These are phyloP conservation scores for Botryotinia convoluta DNA, from an alignment of 2,329 filamentous ascomycete species.

Conservation along the genomic window DNA sequence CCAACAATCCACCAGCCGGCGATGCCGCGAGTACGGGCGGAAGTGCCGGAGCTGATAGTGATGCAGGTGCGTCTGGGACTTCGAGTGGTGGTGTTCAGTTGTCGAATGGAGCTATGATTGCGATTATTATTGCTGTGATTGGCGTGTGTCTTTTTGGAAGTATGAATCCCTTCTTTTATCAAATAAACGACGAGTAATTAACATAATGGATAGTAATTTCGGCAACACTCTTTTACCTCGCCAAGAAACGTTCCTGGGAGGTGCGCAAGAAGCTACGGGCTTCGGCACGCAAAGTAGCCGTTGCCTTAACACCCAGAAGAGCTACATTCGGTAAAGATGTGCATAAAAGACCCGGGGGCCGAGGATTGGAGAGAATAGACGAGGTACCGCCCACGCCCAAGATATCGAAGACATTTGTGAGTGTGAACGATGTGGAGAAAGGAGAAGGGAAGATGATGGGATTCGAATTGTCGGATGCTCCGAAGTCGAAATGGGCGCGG, in stretches of 20 bases:
- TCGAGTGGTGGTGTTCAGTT: constrained; percentile 59
- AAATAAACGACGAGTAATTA: neutral
- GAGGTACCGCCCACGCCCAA: constrained; percentile 60
- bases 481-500: constrained; percentile 36
- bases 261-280: constrained; percentile 68
- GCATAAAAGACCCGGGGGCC: constrained; percentile 43
- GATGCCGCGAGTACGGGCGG: constrained; percentile 40
- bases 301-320: constrained; percentile 60
- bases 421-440: constrained; percentile 58
- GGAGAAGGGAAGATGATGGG: constrained; percentile 40
- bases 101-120: constrained; percentile 67
- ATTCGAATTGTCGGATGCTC: constrained; percentile 37
- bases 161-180: constrained; percentile 43
- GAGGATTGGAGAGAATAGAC: constrained; percentile 48
- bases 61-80: constrained; percentile 64
- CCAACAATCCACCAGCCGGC: constrained; percentile 34
- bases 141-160: constrained; percentile 66
- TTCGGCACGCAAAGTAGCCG: constrained; percentile 62
- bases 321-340: constrained; percentile 59
- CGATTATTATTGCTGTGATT: constrained; percentile 71
- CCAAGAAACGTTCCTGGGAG: constrained; percentile 84
- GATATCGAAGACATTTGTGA: constrained; percentile 36
- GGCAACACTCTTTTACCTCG: constrained; percentile 71
- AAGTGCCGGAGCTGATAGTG: constrained; percentile 46
- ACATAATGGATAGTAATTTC: constrained; percentile 27